Percentiles rank a stretch among this genome's conserved stretches.
phyloP scores from a whole-genome alignment of 768 basidiomycete species.

The Tulasnella sp. region DNA sequence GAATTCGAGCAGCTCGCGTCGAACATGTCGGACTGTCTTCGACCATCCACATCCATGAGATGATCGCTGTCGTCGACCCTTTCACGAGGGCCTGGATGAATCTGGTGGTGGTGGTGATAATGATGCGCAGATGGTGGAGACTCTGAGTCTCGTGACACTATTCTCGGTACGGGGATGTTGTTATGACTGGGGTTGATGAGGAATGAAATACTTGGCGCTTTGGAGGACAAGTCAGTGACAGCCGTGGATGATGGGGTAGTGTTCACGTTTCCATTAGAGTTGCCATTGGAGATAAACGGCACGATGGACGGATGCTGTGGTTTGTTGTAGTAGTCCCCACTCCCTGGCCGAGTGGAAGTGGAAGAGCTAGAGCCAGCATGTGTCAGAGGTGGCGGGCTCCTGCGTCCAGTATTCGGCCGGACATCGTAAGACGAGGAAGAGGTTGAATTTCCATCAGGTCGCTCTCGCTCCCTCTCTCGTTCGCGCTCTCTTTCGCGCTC shows the following conservation, averaged over 20 bases:
- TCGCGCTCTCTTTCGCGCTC: not conserved
- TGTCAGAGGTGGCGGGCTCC: too few species aligned
- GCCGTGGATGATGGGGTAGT: slow-evolving; percentile 3
- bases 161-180: not conserved
- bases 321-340: too few species aligned
- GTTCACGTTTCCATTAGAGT: not conserved
- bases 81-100: too few species aligned
- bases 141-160: slow-evolving; percentile 4
- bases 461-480: too few species aligned
- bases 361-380: too few species aligned
- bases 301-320: too few species aligned
- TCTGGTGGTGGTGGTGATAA: not conserved
- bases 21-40: not conserved
- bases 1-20: not conserved
- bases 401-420: not conserved
- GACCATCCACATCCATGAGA: slow-evolving; percentile 6
- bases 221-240: slow-evolving; percentile 10
- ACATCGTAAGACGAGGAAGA: not conserved
- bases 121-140: slow-evolving; percentile 6
- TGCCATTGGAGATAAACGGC: too few species aligned
- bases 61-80: not conserved
- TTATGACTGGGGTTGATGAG: slow-evolving; percentile 7
- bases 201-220: slow-evolving; percentile 12
- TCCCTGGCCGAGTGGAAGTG: slow-evolving; percentile 1
- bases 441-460: too few species aligned